These are phyloP conservation scores for Brassica rapa DNA, from an alignment of 345 rosid genomes.

Conservation along the genomic window DNA sequence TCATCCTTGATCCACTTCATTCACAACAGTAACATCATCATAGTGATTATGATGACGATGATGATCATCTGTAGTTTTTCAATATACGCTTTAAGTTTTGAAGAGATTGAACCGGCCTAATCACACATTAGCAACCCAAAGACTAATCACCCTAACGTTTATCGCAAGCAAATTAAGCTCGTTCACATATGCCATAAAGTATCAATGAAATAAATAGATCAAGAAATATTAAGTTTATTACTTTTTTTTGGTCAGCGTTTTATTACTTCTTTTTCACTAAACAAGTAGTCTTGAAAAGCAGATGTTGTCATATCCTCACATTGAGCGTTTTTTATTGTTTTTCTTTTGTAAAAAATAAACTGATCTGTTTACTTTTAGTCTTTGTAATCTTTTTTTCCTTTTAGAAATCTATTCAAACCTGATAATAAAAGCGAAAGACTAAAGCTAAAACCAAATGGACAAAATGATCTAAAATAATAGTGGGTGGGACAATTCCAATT, in stretches of 20 bases:
- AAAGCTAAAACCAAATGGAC: constrained; percentile 35
- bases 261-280: neutral
- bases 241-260: neutral
- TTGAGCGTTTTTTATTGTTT: constrained; percentile 8
- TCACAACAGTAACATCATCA: constrained; percentile 12
- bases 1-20: constrained; percentile 20
- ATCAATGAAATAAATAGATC: neutral
- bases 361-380: constrained; percentile 37
- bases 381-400: constrained; percentile 24
- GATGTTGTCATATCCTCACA: constrained; percentile 32
- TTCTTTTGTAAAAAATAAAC: neutral
- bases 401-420: constrained; percentile 33
- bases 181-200: neutral
- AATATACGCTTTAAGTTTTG: neutral
- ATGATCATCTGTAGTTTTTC: neutral
- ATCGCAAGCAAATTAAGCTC: neutral
- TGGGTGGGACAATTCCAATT: constrained; percentile 37
- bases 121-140: neutral
- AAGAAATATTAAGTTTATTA: neutral
- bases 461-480: constrained; percentile 37
- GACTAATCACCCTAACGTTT: neutral
- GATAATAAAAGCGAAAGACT: constrained; percentile 31
- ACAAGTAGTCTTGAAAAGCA: constrained; percentile 27
- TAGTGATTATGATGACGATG: neutral
- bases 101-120: constrained; percentile 5